Evolutionary conservation across 2,329 filamentous ascomycete genomes (phyloP).

Genomic region (Talaromyces islandicus): DNA sequence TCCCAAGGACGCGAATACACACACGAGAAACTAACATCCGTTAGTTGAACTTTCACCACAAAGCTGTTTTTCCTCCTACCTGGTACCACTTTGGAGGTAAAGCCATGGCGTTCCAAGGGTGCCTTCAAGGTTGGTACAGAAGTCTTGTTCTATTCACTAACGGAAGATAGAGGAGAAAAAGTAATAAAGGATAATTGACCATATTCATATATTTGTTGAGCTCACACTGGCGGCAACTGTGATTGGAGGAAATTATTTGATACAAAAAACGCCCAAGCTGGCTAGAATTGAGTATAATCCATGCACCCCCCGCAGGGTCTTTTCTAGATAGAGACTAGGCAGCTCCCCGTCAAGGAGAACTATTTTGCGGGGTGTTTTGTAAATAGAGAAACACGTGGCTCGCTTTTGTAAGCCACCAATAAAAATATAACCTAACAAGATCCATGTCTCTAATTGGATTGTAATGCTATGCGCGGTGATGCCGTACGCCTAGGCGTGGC

Average conservation of each 20-base stretch:
- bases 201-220: background rate
- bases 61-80: conserved; percentile 23
- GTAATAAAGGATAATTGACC: background rate
- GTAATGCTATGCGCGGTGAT: background rate
- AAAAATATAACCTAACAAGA: background rate
- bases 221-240: background rate
- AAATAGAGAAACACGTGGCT: background rate
- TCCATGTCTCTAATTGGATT: background rate
- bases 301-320: background rate
- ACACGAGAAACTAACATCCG: conserved; percentile 47
- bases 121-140: background rate
- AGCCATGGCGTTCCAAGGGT: conserved; percentile 36
- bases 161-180: background rate
- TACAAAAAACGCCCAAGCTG: background rate
- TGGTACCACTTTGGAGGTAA: conserved; percentile 55
- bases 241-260: background rate
- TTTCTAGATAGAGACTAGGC: background rate
- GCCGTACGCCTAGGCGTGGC: background rate
- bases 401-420: background rate
- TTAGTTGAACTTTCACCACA: conserved; percentile 5
- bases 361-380: background rate
- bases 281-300: background rate
- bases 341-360: background rate
- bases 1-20: conserved; percentile 54
- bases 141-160: background rate